A percentile compares a stretch with the other conserved stretches of the same genome.
These are phyloP conservation scores for cucumber (Cucumis sativus) DNA, from an alignment of 306 rosid genomes.

Conservation along the genomic window DNA sequence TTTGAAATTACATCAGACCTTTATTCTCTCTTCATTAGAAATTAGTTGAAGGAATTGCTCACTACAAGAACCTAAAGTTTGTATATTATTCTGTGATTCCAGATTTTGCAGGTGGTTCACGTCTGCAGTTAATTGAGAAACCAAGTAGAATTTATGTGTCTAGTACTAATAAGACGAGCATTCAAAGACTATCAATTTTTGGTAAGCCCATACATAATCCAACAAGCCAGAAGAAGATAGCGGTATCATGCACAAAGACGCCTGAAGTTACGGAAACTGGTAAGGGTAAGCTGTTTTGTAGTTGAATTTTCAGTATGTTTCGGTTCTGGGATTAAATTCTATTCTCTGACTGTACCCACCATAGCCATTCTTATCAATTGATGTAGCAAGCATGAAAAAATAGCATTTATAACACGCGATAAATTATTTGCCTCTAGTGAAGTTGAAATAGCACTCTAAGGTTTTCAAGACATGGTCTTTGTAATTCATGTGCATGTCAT, in stretches of 20 bases:
- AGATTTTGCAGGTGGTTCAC: conserved; percentile 48
- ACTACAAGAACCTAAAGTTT: neutral
- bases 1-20: too few relatives aligned
- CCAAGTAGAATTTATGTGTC: conserved; percentile 30
- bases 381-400: neutral
- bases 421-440: neutral
- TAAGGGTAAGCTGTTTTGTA: conserved; percentile 35
- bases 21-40: too few relatives aligned
- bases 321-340: neutral
- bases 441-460: neutral
- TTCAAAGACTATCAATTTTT: conserved; percentile 32
- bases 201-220: conserved; percentile 28
- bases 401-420: neutral
- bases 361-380: neutral
- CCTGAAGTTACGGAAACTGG: conserved; percentile 38
- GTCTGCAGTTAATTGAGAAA: conserved; percentile 37
- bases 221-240: conserved; percentile 29
- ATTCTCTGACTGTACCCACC: neutral
- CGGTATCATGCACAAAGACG: conserved; percentile 45
- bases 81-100: conserved; percentile 15
- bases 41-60: neutral
- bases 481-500: neutral
- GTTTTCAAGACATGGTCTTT: neutral
- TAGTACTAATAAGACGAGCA: conserved; percentile 22
- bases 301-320: neutral